These are phyloP conservation scores for Candolleomyces eurysporus DNA, from an alignment of 768 basidiomycete species.

Conservation along the genomic window DNA sequence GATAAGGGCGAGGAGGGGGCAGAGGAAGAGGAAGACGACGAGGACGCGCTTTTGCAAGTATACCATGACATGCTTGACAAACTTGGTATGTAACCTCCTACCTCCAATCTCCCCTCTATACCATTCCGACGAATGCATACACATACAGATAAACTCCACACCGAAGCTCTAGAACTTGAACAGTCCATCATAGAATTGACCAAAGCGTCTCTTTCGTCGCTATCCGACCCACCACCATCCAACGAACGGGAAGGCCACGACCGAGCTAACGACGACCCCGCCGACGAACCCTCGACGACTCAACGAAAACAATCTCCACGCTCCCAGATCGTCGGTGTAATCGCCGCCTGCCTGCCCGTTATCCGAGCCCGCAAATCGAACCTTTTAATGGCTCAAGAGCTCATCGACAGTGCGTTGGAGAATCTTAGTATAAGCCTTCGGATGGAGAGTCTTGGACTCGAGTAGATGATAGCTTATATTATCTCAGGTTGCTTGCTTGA, in stretches of 20 bases:
- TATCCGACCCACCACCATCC: not conserved
- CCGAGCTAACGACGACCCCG: not conserved
- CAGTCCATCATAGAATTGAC: conserved; percentile 22
- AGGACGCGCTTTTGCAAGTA: conserved; percentile 37
- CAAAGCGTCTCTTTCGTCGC: not conserved
- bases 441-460: conserved; percentile 47
- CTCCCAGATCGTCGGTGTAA: conserved; percentile 39
- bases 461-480: not conserved
- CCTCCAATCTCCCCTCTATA: not conserved
- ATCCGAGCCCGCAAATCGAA: conserved; percentile 46
- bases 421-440: conserved; percentile 44
- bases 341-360: conserved; percentile 47
- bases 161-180: conserved; percentile 25
- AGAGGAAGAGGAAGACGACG: conserved; percentile 20
- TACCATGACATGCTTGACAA: conserved; percentile 43
- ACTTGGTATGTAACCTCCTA: conserved; percentile 38
- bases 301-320: conserved; percentile 26
- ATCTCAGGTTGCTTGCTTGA: not conserved
- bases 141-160: conserved; percentile 22
- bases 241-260: not conserved
- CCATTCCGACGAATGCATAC: conserved; percentile 2
- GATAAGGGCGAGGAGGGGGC: not conserved
- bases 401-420: conserved; percentile 50
- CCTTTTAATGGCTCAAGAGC: conserved; percentile 45
- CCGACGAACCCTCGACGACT: conserved; percentile 7